Base-by-base conservation (phyloP, 73 alveolate genomes). In the Paramecium biaurelia region DNA sequence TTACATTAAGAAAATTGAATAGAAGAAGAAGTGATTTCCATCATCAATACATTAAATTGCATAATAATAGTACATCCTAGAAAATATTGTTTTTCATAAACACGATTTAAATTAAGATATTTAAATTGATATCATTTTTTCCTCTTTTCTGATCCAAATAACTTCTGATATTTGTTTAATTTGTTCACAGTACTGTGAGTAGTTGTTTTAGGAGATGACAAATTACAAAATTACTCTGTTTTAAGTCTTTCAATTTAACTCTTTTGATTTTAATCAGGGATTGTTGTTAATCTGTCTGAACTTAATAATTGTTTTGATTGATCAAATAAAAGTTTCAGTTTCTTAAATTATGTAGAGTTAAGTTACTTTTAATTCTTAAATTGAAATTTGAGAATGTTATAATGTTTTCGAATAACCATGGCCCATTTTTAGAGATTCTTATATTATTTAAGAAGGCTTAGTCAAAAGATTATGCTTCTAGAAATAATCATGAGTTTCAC, bases 1-100 rank as follows among this genome's bases (percentile, higher is more conserved):
- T 96, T 97, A 97, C 93, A 70, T 96, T 93, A 97, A 95, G 95
- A 96, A 97, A 95, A 85, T 97, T 85, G 98, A 89, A 89, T 89
- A 57, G 56, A 89, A 89, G 74, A 89, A 89, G 90, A 89, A 70
- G 5, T 72, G 86, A 72, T 72, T 72, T 63, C 15, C 15, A 63
- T 63, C 45, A 63, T 63, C 45, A 63, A 30, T 63, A 63, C 84
- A 63, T 63, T 63, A 63, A 63, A 63, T 63, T 30, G 45, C 84
- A 63, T 63, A 26, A 63, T 63, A 63, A 30, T 63, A 23, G 45
- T 63, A 63, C 84, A 63, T 63, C 68, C 68, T n/a, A 53, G 68
- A n/a, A 63, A 63, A 11, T 32, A 63, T 26, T 63, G 47, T 12
- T 59, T 63, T 63, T 12, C 49, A 63, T 26, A 63, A 63, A 30